Evolutionary conservation across 768 basidiomycete genomes (phyloP).

Genomic region (Boletus subparvulus): DNA sequence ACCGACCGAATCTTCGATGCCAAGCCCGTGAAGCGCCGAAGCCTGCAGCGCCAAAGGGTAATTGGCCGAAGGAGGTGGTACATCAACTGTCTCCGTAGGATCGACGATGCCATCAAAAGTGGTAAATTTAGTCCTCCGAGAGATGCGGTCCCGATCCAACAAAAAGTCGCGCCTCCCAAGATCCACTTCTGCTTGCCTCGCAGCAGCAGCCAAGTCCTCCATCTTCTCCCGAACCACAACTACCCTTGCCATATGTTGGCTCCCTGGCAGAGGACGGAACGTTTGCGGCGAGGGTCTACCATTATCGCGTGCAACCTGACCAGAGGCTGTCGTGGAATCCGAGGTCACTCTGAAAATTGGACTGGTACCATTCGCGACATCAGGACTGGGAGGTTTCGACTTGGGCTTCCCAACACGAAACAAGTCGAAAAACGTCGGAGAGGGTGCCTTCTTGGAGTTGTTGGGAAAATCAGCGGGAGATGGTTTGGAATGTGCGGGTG

Average conservation of each 20-base stretch:
- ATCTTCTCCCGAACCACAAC: constrained; percentile 85
- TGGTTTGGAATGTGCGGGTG: constrained; percentile 84
- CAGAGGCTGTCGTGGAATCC: constrained; percentile 55
- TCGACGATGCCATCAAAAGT: constrained; percentile 66
- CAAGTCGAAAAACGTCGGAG: constrained; percentile 61
- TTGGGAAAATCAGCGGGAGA: constrained; percentile 60
- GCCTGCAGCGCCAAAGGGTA: constrained; percentile 77
- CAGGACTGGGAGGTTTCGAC: constrained; percentile 60
- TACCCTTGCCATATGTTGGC: constrained; percentile 55
- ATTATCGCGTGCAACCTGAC: constrained; percentile 39
- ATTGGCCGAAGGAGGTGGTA: constrained; percentile 65
- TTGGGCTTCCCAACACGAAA: constrained; percentile 69
- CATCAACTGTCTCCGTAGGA: constrained; percentile 80
- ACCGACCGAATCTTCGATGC: constrained; percentile 72
- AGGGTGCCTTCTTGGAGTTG: constrained; percentile 44
- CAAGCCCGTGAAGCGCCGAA: constrained; percentile 68
- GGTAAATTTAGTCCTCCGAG: constrained; percentile 39
- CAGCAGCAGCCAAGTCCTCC: constrained; percentile 65
- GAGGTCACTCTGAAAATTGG: constrained; percentile 65
- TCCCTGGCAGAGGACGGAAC: constrained; percentile 31
- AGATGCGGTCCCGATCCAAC: constrained; percentile 43
- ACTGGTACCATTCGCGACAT: constrained; percentile 34
- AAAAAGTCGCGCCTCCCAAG: constrained; percentile 54
- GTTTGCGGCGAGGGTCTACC: constrained; percentile 39
- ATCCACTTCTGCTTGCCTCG: constrained; percentile 74